Conservation (phyloP, 495 filamentous ascomycete genomes). For the Trichoderma orchidacearum region DNA sequence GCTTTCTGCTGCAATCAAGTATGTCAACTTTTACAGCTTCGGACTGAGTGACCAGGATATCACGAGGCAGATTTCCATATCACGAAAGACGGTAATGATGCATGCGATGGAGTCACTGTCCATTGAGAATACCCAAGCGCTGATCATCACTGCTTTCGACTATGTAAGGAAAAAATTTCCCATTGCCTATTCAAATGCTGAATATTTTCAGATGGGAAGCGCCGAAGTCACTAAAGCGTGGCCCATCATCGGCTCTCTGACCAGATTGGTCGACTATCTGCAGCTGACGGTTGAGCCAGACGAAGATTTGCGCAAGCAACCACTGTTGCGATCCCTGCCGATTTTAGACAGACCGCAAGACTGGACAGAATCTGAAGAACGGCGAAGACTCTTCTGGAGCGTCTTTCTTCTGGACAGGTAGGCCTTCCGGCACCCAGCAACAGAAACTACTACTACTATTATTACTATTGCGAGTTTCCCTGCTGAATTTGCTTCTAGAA, state of each 20-base stretch:
- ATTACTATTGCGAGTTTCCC: too few relatives aligned
- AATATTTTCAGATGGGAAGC: slow-evolving; percentile 13
- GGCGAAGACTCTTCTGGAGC: slow-evolving; percentile 27
- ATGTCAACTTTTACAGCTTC: slow-evolving; percentile 5
- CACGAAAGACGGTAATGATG: slow-evolving; percentile 13
- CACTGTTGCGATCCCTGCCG: slow-evolving; percentile 11
- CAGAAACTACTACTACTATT: background rate
- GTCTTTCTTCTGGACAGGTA: slow-evolving; percentile 22
- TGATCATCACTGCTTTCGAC: slow-evolving; percentile 19
- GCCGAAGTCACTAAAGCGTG: slow-evolving; percentile 15
- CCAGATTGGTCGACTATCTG: slow-evolving; percentile 24
- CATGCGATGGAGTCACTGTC: slow-evolving; percentile 19
- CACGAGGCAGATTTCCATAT: slow-evolving; percentile 12
- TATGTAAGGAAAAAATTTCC: slow-evolving; percentile 10
- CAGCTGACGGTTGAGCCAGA: slow-evolving; percentile 19
- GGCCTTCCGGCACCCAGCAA: background rate
- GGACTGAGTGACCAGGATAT: slow-evolving; percentile 6
- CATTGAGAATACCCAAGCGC: slow-evolving; percentile 22
- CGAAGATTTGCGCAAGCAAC: slow-evolving; percentile 10
- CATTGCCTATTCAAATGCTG: background rate
- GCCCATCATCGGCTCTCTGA: slow-evolving; percentile 23
- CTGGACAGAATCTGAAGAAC: slow-evolving; percentile 23
- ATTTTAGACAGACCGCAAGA: slow-evolving; percentile 10
- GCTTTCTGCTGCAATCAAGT: slow-evolving; percentile 11
- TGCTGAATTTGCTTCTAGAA: too few relatives aligned